Conservation (phyloP, 2,329 filamentous ascomycete species). For the Spiromastix sp. region DNA sequence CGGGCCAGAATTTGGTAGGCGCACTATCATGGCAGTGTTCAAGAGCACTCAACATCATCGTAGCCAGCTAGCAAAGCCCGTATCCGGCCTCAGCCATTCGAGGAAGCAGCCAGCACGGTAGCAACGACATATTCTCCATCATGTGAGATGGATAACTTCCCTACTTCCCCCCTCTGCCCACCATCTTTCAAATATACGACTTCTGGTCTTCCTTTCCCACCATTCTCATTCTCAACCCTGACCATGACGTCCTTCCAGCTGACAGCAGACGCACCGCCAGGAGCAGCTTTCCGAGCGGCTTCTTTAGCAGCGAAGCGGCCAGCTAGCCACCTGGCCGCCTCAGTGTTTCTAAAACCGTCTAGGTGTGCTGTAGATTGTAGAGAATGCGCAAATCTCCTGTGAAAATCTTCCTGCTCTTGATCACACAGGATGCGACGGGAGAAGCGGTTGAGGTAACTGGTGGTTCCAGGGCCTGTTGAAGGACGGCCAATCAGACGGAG, state of each 20-base stretch:
- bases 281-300: constrained; percentile 58
- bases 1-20: too few relatives aligned
- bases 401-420: constrained; percentile 31
- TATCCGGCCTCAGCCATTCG: neutral
- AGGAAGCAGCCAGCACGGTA: constrained; percentile 13
- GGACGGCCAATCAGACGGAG: constrained; percentile 42
- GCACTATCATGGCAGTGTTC: too few relatives aligned
- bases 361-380: constrained; percentile 17
- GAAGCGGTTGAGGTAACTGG: constrained; percentile 23
- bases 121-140: constrained; percentile 67
- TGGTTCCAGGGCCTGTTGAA: constrained; percentile 18
- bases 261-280: constrained; percentile 41
- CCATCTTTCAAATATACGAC: constrained; percentile 25
- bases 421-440: constrained; percentile 32
- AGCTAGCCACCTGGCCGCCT: constrained; percentile 34
- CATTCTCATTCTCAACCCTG: constrained; percentile 17
- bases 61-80: too few relatives aligned
- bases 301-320: constrained; percentile 64
- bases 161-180: constrained; percentile 41
- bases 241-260: constrained; percentile 52
- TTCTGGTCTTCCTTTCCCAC: constrained; percentile 23
- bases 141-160: constrained; percentile 72
- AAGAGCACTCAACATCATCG: too few relatives aligned
- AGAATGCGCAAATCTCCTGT: constrained; percentile 22
- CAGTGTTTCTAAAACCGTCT: constrained; percentile 11